Base-by-base conservation (phyloP, 176 grass and related monocot genomes). In the Aegilops umbellulata region DNA sequence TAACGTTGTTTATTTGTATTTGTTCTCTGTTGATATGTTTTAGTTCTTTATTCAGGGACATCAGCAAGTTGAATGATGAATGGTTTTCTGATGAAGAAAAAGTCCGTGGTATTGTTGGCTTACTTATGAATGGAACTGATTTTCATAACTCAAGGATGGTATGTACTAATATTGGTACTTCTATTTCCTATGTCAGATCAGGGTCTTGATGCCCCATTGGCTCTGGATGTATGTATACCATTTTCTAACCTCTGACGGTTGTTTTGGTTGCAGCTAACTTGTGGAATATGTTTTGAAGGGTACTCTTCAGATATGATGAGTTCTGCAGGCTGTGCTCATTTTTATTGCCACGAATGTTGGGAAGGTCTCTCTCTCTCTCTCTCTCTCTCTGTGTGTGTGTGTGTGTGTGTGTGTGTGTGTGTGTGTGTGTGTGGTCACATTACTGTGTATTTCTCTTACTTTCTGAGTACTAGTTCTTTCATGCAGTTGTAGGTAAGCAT, bases 271-370 rank as follows among this genome's bases (percentile, higher is more conserved):
- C 87, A 98, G 95, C 85, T 94, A 74, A 95, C 86, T 81, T 98
- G 93, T 83, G 93, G 95, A 90, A 95, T 98, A 92, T 98, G 95
- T 87, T 98, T 98, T 84, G 95, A 98, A 78, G 74, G 58, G 16
- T 89, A 82, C 64, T 89, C 90, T 83, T 88, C 84, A 11, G 63
- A 83, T 78, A 60, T 29, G 26, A 92, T 92, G 87, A 83, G 69
- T 85, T 87, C 93, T 81, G 90, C 86, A 78, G 86, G 71, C 74
- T 98, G 95, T 89, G 81, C 77, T 70, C 95, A 98, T 85, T 92
- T 84, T 44, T 98, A 95, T 90, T 98, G 95, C 62, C 60, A 88
- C 73, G 82, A 87, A 68, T 98, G 95, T 77, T 98, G 95, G 95
- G 65, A 88, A 95, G 95, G 95, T 98, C 31, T 83, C 25, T 65